Base-by-base conservation (phyloP, 805 yeast species). In the Lipomyces kockii region DNA sequence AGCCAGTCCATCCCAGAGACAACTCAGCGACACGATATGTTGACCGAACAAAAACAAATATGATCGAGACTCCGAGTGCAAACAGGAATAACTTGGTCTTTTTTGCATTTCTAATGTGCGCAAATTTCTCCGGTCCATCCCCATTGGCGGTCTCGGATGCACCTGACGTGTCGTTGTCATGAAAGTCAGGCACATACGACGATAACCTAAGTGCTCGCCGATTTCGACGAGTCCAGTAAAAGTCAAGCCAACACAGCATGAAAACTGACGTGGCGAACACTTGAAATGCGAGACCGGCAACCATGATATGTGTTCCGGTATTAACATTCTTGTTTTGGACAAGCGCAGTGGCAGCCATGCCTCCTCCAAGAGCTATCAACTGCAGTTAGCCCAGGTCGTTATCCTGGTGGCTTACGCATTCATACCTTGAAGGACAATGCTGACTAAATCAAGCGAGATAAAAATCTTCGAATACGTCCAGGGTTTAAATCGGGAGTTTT, bases 281-380 rank as follows among this genome's bases (percentile, higher is more conserved):
- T 78, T 92, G 97, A 74, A 89, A 82, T 0, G 88, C 89, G 60
- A 92, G 81, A 7, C 97, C 97, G 1, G 84, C 93, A 58, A 91
- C 84, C 88, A 92, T 89, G 60, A 89, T 77, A 74, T 87, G 81
- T 1, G 89, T 82, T n/a, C 94, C 94, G 1, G 65, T 53, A 2
- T 55, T 72, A 1, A 84, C 74, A 53, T 75, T 73, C 14, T 78
- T 75, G 54, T 74, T 74, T 2, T 62, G 60, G 8, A 77, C 69
- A 6, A 83, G 76, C 0, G 85, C 81, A 1, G 77, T 70, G 52
- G 89, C 87, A 1, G 92, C 90, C 56, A 84, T 77, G 62, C 89
- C 95, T 74, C 97, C 97, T 57, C 97, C 97, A 9, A 25, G 52
- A 34, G 58, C 69, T 61, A 27, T 22, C 43, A 22, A 12, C 39